Evolutionary conservation across 805 yeast genomes (phyloP), one percentile per base, ranked within the genome.

Genomic region (Yamadazyma phyllophila): DNA sequence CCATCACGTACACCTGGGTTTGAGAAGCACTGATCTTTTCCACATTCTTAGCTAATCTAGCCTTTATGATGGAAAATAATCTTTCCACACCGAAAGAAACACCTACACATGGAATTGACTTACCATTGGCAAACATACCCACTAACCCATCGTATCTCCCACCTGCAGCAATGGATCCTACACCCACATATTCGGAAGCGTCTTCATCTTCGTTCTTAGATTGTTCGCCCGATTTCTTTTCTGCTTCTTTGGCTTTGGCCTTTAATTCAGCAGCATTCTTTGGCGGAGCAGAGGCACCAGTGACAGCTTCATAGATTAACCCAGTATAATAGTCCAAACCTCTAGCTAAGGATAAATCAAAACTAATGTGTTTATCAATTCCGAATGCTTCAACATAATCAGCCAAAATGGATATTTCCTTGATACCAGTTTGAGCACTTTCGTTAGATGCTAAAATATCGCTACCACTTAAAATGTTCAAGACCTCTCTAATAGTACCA

Each of bases 291-390:
- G 96, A 88, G 39, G 90, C 96, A 13, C 84, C 76, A 12, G 98
- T 94, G 39, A 94, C 98, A 41, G 94, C 96, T 69, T 94, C 99
- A 68, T 90, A 94, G 54, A 94, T 94, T 53, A 94, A 77, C 32
- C 99, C 99, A 11, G 99, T 94, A 72, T 94, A 94, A 69, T 94
- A 94, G 69, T 94, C 99, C 59, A 94, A 79, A 41, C 99, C 99
- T 76, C 99, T 83, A 35, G 99, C 99, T 54, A 94, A 75, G 2
- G 98, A 91, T 67, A 94, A 77, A 67, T 94, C 99, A 56, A 94
- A 92, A 10, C 92, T 84, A 49, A 89, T 74, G 66, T 67, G 79
- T 11, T 74, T 52, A 44, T 77, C 77, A 51, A 89, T 82, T n/a
- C 77, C 86, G 58, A 89, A 89, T 5, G 97, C 95, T 53, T 88